These are phyloP conservation scores for Carex parvula DNA, from an alignment of 176 grass and related monocot genomes.

Conservation along the genomic window DNA sequence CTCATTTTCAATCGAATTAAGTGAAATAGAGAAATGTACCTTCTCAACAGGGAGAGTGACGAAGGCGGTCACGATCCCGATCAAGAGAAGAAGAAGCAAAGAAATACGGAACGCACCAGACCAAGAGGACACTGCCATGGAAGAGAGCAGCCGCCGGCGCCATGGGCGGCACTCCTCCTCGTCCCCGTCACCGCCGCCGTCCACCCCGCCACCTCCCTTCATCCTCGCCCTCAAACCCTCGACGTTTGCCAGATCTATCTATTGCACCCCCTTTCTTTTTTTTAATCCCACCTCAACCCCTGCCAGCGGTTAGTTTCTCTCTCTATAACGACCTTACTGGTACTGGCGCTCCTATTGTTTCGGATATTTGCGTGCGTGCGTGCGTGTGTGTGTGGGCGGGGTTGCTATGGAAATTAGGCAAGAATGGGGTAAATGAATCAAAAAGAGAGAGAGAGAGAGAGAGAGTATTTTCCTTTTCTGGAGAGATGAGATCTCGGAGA, in stretches of 20 bases:
- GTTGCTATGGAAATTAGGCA: not conserved
- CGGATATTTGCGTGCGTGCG: not conserved
- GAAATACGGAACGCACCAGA: slow-evolving; percentile 56
- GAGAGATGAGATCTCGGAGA: slow-evolving; percentile 12
- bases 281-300: not conserved
- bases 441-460: not conserved
- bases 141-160: slow-evolving; percentile 56
- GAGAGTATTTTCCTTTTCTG: not conserved
- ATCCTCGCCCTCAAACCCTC: slow-evolving; percentile 61
- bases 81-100: slow-evolving; percentile 54
- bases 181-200: slow-evolving; percentile 43
- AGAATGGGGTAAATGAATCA: not conserved
- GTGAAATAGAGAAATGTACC: slow-evolving; percentile 21
- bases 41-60: slow-evolving; percentile 90
- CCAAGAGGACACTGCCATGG: slow-evolving; percentile 65
- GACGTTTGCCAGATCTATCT: slow-evolving; percentile 55
- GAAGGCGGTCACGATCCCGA: slow-evolving; percentile 53
- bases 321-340: not conserved
- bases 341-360: not conserved
- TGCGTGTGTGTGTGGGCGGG: not conserved
- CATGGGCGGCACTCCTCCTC: slow-evolving; percentile 58
- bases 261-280: not conserved
- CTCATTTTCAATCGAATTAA: not conserved
- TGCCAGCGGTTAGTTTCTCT: not conserved
- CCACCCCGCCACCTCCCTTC: slow-evolving; percentile 53